These are phyloP conservation scores for Aspergillus ibericus DNA, from an alignment of 2,329 filamentous ascomycete genomes.

Conservation along the genomic window DNA sequence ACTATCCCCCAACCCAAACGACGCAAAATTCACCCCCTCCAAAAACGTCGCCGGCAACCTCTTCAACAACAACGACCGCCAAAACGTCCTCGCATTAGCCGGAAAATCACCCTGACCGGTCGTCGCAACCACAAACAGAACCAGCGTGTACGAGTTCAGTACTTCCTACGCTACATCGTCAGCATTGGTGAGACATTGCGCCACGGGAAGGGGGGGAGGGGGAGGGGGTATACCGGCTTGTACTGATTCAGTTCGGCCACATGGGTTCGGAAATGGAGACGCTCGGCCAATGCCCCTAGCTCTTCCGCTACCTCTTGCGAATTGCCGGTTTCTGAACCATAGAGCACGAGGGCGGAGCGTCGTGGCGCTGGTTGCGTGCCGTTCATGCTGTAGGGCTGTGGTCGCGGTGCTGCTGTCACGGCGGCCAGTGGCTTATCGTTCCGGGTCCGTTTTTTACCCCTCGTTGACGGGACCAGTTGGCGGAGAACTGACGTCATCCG, in stretches of 20 bases:
- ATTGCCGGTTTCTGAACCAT: conserved; percentile 94
- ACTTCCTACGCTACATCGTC: conserved; percentile 26
- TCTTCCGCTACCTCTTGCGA: conserved; percentile 89
- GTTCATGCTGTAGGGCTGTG: conserved; percentile 26
- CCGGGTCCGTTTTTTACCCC: background rate
- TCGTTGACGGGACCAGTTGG: conserved; percentile 3
- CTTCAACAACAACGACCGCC: conserved; percentile 79
- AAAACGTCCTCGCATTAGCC: conserved; percentile 76
- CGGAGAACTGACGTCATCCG: conserved; percentile 33
- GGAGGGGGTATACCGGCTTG: conserved; percentile 62
- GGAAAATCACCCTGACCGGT: conserved; percentile 95
- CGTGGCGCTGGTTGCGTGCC: conserved; percentile 15
- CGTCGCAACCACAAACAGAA: conserved; percentile 80
- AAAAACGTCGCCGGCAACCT: conserved; percentile 72
- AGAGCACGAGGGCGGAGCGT: conserved; percentile 69
- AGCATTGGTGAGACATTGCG: background rate
- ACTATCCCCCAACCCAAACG: conserved; percentile 90
- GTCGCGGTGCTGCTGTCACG: background rate
- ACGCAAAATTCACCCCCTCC: conserved; percentile 68
- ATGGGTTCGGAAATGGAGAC: conserved; percentile 73
- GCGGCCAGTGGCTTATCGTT: background rate
- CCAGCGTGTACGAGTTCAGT: conserved; percentile 38
- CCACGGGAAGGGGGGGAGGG: background rate
- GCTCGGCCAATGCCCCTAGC: conserved; percentile 70
- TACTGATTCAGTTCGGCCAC: conserved; percentile 76